These are phyloP conservation scores for Tricholoma hemisulphureum DNA, from an alignment of 768 basidiomycete genomes.

Conservation along the genomic window DNA sequence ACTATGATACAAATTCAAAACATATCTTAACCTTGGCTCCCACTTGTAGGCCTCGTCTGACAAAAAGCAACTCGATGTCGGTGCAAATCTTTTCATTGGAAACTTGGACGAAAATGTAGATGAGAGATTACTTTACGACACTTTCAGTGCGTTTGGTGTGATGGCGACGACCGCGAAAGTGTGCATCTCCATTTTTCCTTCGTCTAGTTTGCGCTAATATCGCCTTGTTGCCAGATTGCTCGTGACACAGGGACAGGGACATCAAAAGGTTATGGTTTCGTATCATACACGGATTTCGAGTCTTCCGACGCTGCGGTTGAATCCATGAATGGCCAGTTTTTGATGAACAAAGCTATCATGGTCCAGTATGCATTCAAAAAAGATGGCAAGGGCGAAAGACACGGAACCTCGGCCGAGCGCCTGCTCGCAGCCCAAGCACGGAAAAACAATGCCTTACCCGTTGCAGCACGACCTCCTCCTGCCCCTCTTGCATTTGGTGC, in stretches of 20 bases:
- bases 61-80: slow-evolving; percentile 97
- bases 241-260: slow-evolving; percentile 80
- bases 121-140: slow-evolving; percentile 89
- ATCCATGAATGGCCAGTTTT: slow-evolving; percentile 95
- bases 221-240: slow-evolving; percentile 63
- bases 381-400: slow-evolving; percentile 96
- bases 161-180: slow-evolving; percentile 92
- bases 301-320: slow-evolving; percentile 95
- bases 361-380: slow-evolving; percentile 99
- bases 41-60: slow-evolving; percentile 84
- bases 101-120: slow-evolving; percentile 95
- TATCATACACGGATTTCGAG: slow-evolving; percentile 97
- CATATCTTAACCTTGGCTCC: too few species aligned
- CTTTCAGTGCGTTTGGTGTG: slow-evolving; percentile 91
- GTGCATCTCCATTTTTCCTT: slow-evolving; percentile 20
- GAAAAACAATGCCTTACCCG: slow-evolving; percentile 89
- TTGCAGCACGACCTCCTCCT: slow-evolving; percentile 71
- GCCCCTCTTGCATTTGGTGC: slow-evolving; percentile 72
- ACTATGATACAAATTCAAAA: neutral
- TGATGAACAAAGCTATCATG: slow-evolving; percentile 97
- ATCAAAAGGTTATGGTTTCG: slow-evolving; percentile 97
- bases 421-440: slow-evolving; percentile 93
- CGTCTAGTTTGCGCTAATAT: slow-evolving; percentile 5
- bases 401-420: slow-evolving; percentile 95
- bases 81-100: slow-evolving; percentile 96